Percentiles rank a stretch among this genome's conserved stretches.
phyloP scores from a whole-genome alignment of 2,329 filamentous ascomycete species.

The Aciculosporium take region DNA sequence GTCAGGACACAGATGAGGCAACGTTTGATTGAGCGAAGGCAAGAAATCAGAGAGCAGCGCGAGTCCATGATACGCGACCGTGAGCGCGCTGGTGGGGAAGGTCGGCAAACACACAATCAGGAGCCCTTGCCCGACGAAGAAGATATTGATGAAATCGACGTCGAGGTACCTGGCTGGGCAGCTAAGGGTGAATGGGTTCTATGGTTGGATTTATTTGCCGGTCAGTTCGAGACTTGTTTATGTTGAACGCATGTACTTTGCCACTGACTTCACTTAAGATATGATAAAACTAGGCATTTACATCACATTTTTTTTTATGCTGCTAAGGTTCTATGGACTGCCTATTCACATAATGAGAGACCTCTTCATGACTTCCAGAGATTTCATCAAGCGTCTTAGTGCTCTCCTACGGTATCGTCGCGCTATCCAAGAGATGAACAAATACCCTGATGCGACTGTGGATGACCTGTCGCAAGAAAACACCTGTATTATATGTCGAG shows the following conservation, averaged over 20 bases:
- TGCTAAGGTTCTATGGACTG: constrained; percentile 85
- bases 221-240: constrained; percentile 30
- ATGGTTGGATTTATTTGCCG: constrained; percentile 69
- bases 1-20: constrained; percentile 58
- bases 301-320: constrained; percentile 79
- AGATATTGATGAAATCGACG: constrained; percentile 81
- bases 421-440: constrained; percentile 87
- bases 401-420: constrained; percentile 83
- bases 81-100: constrained; percentile 33
- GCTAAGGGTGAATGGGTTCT: constrained; percentile 88
- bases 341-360: constrained; percentile 96
- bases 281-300: constrained; percentile 87
- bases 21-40: constrained; percentile 52
- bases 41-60: constrained; percentile 48
- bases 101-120: constrained; percentile 41
- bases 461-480: constrained; percentile 78
- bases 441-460: constrained; percentile 77
- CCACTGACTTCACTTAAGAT: constrained; percentile 35
- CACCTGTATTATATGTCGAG: constrained; percentile 93
- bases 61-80: constrained; percentile 36
- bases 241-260: neutral
- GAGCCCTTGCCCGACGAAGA: constrained; percentile 49
- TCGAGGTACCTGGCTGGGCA: constrained; percentile 93
- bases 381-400: constrained; percentile 77
- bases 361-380: constrained; percentile 83